Evolutionary conservation across 305 asterid genomes (phyloP).

Genomic region (Fraxinus paxiana): DNA sequence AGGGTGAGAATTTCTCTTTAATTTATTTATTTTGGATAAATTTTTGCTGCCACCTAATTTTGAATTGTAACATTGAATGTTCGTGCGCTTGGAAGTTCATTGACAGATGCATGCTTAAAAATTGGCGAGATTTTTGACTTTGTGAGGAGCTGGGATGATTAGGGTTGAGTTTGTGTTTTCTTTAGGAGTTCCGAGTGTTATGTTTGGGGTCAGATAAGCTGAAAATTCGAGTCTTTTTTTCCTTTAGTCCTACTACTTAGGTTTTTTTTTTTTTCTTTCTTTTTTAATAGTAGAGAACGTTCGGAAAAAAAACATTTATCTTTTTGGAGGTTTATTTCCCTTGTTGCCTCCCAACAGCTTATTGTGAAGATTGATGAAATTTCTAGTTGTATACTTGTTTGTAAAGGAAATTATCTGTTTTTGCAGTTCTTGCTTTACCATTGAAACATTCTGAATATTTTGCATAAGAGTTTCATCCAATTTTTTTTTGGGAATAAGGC

Average conservation of each 20-base stretch:
- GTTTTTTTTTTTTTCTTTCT: not conserved
- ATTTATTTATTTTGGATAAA: constrained; percentile 9
- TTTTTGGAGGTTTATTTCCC: not conserved
- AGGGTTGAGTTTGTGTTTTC: constrained; percentile 39
- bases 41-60: constrained; percentile 12
- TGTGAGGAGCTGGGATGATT: constrained; percentile 12
- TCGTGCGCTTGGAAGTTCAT: constrained; percentile 21
- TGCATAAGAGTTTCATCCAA: not conserved
- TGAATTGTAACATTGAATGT: constrained; percentile 1
- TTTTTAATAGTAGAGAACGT: not conserved
- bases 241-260: not conserved
- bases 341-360: not conserved
- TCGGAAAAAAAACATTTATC: not conserved
- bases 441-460: not conserved
- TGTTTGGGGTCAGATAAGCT: constrained; percentile 3
- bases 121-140: constrained; percentile 17
- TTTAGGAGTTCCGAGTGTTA: constrained; percentile 15
- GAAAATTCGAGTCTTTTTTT: constrained; percentile 15
- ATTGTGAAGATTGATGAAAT: not conserved
- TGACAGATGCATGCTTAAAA: constrained; percentile 36
- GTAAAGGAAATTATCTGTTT: constrained; percentile 1
- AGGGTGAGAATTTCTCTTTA: constrained; percentile 40
- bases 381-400: not conserved
- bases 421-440: constrained; percentile 11
- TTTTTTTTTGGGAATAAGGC: not conserved